phyloP scores from a whole-genome alignment of 179 eudicot genomes.

The Silene noctiflora region DNA sequence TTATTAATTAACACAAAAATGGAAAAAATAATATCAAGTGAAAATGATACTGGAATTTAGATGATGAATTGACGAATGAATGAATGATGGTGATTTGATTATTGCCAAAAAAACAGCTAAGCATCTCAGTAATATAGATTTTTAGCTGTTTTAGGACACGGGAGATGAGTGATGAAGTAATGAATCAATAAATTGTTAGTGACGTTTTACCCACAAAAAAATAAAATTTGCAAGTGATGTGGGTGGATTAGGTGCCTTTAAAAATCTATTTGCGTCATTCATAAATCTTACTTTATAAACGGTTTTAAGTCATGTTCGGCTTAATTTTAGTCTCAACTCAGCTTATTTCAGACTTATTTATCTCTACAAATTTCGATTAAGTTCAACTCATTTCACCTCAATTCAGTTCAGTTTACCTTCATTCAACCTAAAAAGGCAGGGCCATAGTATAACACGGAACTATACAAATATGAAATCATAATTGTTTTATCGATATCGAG shows the following conservation, averaged over 20 bases:
- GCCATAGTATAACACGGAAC: no score
- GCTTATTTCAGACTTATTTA: no score
- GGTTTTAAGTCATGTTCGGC: no score
- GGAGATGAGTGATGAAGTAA: background rate
- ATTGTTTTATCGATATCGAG: no score
- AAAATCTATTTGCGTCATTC: no score
- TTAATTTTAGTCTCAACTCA: no score
- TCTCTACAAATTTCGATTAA: no score
- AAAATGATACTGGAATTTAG: background rate
- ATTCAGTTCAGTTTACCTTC: no score
- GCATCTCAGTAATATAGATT: background rate
- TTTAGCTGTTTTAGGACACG: background rate
- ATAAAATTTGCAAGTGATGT: background rate
- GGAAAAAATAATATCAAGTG: background rate
- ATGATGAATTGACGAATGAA: background rate
- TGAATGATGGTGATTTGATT: background rate
- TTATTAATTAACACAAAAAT: background rate
- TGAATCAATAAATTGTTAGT: background rate
- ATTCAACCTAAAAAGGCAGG: no score
- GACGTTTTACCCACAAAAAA: background rate
- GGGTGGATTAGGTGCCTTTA: background rate
- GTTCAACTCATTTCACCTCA: no score
- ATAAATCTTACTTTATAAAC: no score
- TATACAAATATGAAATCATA: no score
- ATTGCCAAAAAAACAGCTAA: background rate